phyloP scores from a whole-genome alignment of 2,329 filamentous ascomycete species.

The Colletotrichum coccodes region DNA sequence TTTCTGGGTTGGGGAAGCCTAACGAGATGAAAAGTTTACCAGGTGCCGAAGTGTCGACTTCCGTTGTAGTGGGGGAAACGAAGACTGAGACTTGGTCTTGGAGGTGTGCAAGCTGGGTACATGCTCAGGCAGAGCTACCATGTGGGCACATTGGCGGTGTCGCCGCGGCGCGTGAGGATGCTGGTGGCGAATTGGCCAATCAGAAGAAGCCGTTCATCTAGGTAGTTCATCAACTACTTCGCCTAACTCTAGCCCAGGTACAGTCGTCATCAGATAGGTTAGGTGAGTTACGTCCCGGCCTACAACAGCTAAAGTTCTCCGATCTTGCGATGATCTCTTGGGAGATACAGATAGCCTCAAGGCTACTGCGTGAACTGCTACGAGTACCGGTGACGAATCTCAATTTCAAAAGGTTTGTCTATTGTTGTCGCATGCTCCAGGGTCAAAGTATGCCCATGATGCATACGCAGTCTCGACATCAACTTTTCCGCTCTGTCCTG shows the following conservation, averaged over 20 bases:
- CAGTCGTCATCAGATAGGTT: background rate
- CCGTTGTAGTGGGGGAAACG: background rate
- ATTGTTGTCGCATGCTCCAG: conserved; percentile 1
- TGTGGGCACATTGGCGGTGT: conserved; percentile 25
- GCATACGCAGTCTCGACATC: conserved; percentile 17
- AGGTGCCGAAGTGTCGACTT: background rate
- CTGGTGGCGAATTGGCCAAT: conserved; percentile 29
- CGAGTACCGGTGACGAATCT: background rate
- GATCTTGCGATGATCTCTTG: conserved; percentile 12
- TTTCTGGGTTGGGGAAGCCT: background rate
- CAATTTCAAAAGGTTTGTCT: background rate
- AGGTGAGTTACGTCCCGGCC: background rate
- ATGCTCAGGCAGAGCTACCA: conserved; percentile 6
- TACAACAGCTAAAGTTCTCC: background rate
- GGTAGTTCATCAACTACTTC: background rate
- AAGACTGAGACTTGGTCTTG: background rate
- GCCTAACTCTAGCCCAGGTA: background rate
- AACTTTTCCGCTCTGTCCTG: conserved; percentile 1
- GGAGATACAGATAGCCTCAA: background rate
- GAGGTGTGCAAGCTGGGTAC: background rate
- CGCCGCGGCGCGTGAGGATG: conserved; percentile 23
- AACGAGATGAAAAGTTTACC: background rate
- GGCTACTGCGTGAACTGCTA: conserved; percentile 1
- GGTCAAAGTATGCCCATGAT: background rate
- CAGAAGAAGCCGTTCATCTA: background rate